Conservation (phyloP, 371 early-diverging fungal genomes). For the Fennellomyces sp. region DNA sequence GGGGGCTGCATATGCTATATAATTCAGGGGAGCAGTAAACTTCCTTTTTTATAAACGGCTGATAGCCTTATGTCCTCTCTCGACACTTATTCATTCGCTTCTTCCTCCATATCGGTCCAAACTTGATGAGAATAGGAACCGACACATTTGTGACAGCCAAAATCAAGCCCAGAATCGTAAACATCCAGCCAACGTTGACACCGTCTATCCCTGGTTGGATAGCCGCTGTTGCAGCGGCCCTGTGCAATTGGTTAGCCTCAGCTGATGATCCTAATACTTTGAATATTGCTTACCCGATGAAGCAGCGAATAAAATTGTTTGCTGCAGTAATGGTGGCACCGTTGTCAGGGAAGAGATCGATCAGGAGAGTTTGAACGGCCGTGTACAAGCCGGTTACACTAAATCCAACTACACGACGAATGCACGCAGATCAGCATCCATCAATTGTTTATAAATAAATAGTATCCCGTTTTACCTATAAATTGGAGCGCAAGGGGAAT, state of each 20-base stretch:
- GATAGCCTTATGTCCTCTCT: no score
- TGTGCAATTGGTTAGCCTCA: no score
- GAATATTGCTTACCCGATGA: no score
- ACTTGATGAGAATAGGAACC: not conserved
- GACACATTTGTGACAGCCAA: slow-evolving; percentile 1
- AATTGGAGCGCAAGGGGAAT: slow-evolving; percentile 14
- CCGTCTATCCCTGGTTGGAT: slow-evolving; percentile 35
- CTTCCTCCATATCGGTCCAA: slow-evolving; percentile 4
- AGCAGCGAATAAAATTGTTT: no score
- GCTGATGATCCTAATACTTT: no score
- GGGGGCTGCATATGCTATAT: no score
- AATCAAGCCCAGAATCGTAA: slow-evolving; percentile 29
- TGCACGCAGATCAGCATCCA: not conserved
- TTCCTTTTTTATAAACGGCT: no score
- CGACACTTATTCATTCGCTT: not conserved
- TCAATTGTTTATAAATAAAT: not conserved
- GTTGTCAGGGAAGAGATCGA: slow-evolving; percentile 39
- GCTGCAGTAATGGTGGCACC: no score
- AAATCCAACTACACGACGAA: not conserved
- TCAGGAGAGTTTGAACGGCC: slow-evolving; percentile 26
- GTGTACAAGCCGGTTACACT: not conserved
- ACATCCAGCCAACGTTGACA: slow-evolving; percentile 36
- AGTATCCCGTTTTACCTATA: slow-evolving; percentile 6
- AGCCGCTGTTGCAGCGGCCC: slow-evolving; percentile 25
- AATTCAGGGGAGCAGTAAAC: no score